phyloP scores from a whole-genome alignment of 331 rosid species.

The Arachis monticola region DNA sequence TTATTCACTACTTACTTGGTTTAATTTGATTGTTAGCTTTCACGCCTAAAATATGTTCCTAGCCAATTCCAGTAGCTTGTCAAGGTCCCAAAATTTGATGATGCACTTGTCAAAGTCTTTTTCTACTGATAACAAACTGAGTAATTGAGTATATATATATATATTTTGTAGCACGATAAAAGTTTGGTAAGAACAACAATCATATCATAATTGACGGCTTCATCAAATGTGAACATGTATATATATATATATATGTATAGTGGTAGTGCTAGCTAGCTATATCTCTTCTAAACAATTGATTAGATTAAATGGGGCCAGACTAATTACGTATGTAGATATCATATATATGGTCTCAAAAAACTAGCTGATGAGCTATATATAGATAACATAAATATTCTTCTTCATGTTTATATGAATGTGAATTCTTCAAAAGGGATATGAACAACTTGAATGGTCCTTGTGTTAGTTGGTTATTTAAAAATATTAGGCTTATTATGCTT shows the following conservation, averaged over 20 bases:
- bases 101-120: conserved; percentile 29
- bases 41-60: conserved; percentile 41
- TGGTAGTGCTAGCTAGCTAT: too few species aligned
- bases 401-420: too few species aligned
- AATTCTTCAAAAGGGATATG: too few species aligned
- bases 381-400: too few species aligned
- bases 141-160: background rate
- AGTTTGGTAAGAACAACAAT: conserved; percentile 3
- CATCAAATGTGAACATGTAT: background rate
- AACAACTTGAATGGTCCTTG: too few species aligned
- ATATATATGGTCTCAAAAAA: too few species aligned
- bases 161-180: background rate
- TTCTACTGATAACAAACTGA: background rate
- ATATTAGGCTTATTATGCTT: too few species aligned
- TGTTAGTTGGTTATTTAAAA: too few species aligned
- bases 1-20: background rate
- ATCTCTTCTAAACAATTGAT: too few species aligned
- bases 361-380: too few species aligned
- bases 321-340: too few species aligned
- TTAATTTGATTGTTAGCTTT: conserved; percentile 38
- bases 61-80: conserved; percentile 35
- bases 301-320: too few species aligned
- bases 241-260: background rate
- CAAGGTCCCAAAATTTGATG: background rate
- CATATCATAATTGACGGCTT: conserved; percentile 23